Evolutionary conservation across 1,284 basidiomycete genomes (phyloP).

Genomic region (Ustilago crameri): DNA sequence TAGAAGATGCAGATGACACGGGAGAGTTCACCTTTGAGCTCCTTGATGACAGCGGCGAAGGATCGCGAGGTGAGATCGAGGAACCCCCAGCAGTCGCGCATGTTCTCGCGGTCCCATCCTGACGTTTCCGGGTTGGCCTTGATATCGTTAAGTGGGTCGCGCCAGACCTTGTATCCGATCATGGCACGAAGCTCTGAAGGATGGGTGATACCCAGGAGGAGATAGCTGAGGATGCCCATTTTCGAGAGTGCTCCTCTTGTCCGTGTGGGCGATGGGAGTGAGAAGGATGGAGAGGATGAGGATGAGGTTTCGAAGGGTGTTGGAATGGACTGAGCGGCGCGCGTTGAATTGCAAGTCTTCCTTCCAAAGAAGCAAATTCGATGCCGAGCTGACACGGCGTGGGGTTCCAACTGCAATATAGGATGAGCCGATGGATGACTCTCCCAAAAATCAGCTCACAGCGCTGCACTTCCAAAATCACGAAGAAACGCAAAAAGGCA

Average conservation of each 20-base stretch:
- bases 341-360: too few species aligned
- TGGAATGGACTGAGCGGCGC: too few species aligned
- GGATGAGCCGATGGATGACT: too few species aligned
- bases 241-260: not conserved
- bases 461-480: not conserved
- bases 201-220: conserved; percentile 51
- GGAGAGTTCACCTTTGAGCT: conserved; percentile 93
- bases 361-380: too few species aligned
- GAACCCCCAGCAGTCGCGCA: conserved; percentile 91
- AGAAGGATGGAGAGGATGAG: not conserved
- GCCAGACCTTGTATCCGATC: conserved; percentile 69
- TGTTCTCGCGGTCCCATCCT: conserved; percentile 70
- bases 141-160: conserved; percentile 69
- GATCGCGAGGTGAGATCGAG: conserved; percentile 88
- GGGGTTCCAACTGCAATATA: too few species aligned
- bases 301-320: not conserved
- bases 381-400: too few species aligned
- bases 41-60: conserved; percentile 94
- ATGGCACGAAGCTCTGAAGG: conserved; percentile 68
- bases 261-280: not conserved
- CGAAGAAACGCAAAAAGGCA: not conserved
- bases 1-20: conserved; percentile 92
- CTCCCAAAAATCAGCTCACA: not conserved
- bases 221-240: conserved; percentile 39
- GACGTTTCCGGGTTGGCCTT: conserved; percentile 64